A percentile compares a stretch with the other conserved stretches of the same genome.
These are phyloP conservation scores for Paraurostyla sp. DNA, from an alignment of 73 alveolate genomes.

Conservation along the genomic window DNA sequence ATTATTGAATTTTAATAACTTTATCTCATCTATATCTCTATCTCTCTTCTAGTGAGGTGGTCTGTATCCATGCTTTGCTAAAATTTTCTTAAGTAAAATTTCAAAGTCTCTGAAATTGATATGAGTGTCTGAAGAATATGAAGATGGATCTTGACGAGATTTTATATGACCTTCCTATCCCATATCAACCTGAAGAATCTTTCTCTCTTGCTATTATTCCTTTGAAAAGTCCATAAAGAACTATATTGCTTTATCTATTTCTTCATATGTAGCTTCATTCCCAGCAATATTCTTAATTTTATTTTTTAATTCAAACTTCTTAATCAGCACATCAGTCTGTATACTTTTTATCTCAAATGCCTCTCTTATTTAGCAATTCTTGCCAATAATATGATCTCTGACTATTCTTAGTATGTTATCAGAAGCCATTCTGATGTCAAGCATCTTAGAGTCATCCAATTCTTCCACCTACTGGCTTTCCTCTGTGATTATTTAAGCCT, in stretches of 20 bases:
- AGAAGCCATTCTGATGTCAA: slow-evolving; percentile 54
- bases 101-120: slow-evolving; percentile 69
- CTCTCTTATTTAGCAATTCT: slow-evolving; percentile 39
- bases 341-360: slow-evolving; percentile 57
- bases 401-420: slow-evolving; percentile 58
- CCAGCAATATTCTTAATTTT: slow-evolving; percentile 39
- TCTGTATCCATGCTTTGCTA: slow-evolving; percentile 66
- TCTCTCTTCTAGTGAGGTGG: slow-evolving; percentile 63
- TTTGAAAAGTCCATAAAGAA: slow-evolving; percentile 31
- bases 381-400: slow-evolving; percentile 56
- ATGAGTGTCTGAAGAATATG: neutral
- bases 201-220: slow-evolving; percentile 41
- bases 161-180: slow-evolving; percentile 54
- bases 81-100: slow-evolving; percentile 52
- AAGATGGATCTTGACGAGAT: neutral
- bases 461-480: slow-evolving; percentile 22
- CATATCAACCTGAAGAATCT: slow-evolving; percentile 29
- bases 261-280: slow-evolving; percentile 38
- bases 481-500: slow-evolving; percentile 41
- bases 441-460: slow-evolving; percentile 50
- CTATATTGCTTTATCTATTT: slow-evolving; percentile 50
- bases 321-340: neutral
- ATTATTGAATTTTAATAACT: neutral
- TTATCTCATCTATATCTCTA: slow-evolving; percentile 45
- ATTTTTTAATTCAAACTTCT: slow-evolving; percentile 45